A percentile compares a stretch with the other conserved stretches of the same genome.
These are phyloP conservation scores for Talaromyces piceae DNA, from an alignment of 2,329 filamentous ascomycete genomes.

Conservation along the genomic window DNA sequence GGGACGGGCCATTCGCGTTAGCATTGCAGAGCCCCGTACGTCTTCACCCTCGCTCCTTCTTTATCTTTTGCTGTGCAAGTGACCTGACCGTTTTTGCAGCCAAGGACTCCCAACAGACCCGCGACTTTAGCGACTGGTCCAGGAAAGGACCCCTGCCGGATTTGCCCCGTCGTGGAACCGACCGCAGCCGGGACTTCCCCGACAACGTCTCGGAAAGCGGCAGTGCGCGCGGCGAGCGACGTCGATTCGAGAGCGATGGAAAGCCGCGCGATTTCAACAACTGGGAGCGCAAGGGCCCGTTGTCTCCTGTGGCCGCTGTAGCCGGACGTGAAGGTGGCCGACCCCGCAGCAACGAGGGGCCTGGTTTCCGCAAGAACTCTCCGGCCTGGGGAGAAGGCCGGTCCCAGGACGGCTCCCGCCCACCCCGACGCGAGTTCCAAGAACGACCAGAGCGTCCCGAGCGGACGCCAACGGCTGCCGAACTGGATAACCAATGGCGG, in stretches of 20 bases:
- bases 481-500: slow-evolving; percentile 91
- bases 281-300: slow-evolving; percentile 91
- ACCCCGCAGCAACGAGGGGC: slow-evolving; percentile 53
- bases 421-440: slow-evolving; percentile 65
- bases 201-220: slow-evolving; percentile 48
- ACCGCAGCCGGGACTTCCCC: slow-evolving; percentile 45
- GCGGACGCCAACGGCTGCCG: slow-evolving; percentile 73
- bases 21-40: slow-evolving; percentile 93
- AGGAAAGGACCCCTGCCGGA: slow-evolving; percentile 84
- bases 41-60: not conserved
- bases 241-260: slow-evolving; percentile 64
- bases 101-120: slow-evolving; percentile 65
- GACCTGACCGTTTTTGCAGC: slow-evolving; percentile 50
- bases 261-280: slow-evolving; percentile 74
- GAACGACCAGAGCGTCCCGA: slow-evolving; percentile 10
- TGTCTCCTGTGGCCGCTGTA: slow-evolving; percentile 58
- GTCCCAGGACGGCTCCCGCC: slow-evolving; percentile 69
- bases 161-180: slow-evolving; percentile 53
- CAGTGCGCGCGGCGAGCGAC: slow-evolving; percentile 58
- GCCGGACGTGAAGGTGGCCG: slow-evolving; percentile 52
- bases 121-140: slow-evolving; percentile 84
- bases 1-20: slow-evolving; percentile 83
- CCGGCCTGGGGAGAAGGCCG: slow-evolving; percentile 66
- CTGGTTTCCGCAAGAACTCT: slow-evolving; percentile 57
- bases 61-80: not conserved